Evolutionary conservation across 768 basidiomycete species (phyloP).

Genomic region (Chiua virens): DNA sequence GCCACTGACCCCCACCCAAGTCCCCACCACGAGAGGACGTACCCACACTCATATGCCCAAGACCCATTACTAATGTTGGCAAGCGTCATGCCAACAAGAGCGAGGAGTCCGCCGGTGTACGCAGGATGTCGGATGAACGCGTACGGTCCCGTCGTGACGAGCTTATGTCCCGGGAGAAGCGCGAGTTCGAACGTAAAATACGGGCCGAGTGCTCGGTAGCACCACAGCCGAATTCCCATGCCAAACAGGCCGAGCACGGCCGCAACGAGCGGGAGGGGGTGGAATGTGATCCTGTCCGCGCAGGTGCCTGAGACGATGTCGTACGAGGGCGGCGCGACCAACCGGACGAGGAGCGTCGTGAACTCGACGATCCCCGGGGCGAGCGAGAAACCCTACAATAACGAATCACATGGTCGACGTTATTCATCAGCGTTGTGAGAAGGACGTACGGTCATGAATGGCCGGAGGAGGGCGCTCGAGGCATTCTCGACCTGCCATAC

Average conservation of each 20-base stretch:
- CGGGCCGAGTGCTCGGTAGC: conserved; percentile 36
- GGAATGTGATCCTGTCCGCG: conserved; percentile 4
- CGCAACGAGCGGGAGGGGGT: neutral
- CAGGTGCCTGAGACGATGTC: conserved; percentile 3
- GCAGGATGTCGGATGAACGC: conserved; percentile 11
- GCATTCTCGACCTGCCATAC: neutral
- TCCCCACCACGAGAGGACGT: conserved; percentile 3
- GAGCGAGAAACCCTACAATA: conserved; percentile 1
- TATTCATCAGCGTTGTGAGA: no score
- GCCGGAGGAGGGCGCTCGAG: conserved; percentile 1
- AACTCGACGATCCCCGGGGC: conserved; percentile 2
- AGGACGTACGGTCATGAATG: neutral
- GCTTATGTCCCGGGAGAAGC: conserved; percentile 1
- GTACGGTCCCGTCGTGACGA: conserved; percentile 17
- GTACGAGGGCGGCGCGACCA: neutral
- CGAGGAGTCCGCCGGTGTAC: conserved; percentile 9
- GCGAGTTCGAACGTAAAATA: conserved; percentile 42
- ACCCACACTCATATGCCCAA: conserved; percentile 12
- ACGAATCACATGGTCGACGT: no score
- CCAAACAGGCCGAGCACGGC: conserved; percentile 24
- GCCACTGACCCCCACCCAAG: neutral
- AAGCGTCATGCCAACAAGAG: conserved; percentile 4
- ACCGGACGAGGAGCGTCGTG: neutral
- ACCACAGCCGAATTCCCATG: conserved; percentile 30
- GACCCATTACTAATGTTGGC: conserved; percentile 8